These are phyloP conservation scores for Musa schizocarpa DNA, from an alignment of 176 grass and related monocot species.

Conservation along the genomic window DNA sequence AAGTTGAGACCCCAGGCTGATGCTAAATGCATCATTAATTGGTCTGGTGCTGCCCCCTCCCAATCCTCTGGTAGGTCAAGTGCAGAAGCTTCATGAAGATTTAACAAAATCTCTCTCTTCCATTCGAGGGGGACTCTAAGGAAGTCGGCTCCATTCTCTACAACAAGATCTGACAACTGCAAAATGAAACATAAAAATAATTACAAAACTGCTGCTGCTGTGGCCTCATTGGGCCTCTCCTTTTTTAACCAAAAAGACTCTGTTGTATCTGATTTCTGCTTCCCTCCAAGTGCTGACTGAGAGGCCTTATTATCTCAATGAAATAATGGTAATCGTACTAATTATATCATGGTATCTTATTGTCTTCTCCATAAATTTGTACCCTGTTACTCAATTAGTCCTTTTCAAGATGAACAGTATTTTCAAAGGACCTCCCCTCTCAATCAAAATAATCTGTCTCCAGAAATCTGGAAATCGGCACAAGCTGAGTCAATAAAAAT, in stretches of 20 bases:
- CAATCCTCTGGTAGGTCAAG: slow-evolving; percentile 69
- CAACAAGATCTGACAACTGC: slow-evolving; percentile 76
- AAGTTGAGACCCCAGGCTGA: slow-evolving; percentile 82
- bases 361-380: too few species aligned
- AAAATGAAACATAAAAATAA: neutral
- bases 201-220: neutral
- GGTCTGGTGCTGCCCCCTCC: slow-evolving; percentile 66
- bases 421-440: too few species aligned
- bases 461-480: too few species aligned
- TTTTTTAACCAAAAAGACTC: neutral
- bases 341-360: too few species aligned
- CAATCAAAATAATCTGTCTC: too few species aligned
- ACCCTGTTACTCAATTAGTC: too few species aligned
- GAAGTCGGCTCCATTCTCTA: slow-evolving; percentile 69
- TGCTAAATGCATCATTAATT: slow-evolving; percentile 93
- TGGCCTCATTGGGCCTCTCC: neutral
- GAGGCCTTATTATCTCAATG: too few species aligned
- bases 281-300: neutral
- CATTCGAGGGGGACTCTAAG: slow-evolving; percentile 53
- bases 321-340: too few species aligned
- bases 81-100: slow-evolving; percentile 50
- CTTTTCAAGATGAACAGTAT: too few species aligned
- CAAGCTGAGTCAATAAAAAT: too few species aligned
- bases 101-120: slow-evolving; percentile 65
- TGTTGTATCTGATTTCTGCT: neutral